Evolutionary conservation across 257 asterid species (phyloP).

Genomic region (Nyctanthes arbortristis): DNA sequence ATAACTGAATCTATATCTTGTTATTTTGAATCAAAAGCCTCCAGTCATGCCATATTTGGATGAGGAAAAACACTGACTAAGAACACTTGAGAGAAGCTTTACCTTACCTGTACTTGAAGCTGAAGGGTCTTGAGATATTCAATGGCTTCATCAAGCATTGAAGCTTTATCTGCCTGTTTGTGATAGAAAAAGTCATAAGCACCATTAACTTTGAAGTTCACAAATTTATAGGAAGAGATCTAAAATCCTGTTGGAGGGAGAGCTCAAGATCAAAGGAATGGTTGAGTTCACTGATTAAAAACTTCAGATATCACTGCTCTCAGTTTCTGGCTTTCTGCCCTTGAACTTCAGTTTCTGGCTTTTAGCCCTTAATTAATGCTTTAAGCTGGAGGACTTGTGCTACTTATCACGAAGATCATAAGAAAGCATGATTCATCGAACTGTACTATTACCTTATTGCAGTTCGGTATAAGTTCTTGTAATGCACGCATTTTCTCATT

Average conservation of each 20-base stretch:
- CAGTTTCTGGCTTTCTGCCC: too few species aligned
- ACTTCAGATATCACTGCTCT: neutral
- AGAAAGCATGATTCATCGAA: slow-evolving; percentile 10
- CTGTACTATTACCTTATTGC: slow-evolving; percentile 70
- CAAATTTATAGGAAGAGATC: neutral
- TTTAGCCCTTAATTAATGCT: neutral
- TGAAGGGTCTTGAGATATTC: slow-evolving; percentile 96
- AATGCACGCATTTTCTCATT: slow-evolving; percentile 97
- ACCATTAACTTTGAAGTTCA: neutral
- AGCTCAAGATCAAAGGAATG: neutral
- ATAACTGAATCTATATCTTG: too few species aligned
- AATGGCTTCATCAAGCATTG: slow-evolving; percentile 98
- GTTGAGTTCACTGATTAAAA: slow-evolving; percentile 3
- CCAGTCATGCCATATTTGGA: neutral
- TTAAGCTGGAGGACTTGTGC: neutral
- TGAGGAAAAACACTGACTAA: neutral
- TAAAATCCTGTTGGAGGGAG: neutral
- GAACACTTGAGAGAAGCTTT: slow-evolving; percentile 18
- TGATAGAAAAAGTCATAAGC: slow-evolving; percentile 10
- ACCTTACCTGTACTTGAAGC: slow-evolving; percentile 89
- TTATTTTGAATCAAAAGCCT: neutral
- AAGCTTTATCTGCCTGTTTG: slow-evolving; percentile 92
- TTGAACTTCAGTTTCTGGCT: too few species aligned
- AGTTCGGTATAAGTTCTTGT: slow-evolving; percentile 97
- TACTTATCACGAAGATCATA: slow-evolving; percentile 1